Base-by-base conservation (phyloP, 2,329 filamentous ascomycete species). In the Phaeosphaeria sp. region DNA sequence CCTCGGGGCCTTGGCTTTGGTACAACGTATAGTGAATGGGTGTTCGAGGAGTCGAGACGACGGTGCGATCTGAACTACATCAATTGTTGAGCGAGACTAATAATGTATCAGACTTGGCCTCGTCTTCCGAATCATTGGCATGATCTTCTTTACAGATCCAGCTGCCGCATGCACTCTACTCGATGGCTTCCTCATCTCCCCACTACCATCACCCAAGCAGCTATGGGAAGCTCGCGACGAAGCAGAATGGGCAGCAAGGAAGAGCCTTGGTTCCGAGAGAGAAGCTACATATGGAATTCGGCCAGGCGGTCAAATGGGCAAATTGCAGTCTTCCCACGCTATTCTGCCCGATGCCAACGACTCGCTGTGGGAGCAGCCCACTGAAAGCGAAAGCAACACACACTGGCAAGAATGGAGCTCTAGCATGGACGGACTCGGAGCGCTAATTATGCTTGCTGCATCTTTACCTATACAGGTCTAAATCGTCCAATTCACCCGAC, bases 381-480 rank as follows among this genome's bases (percentile, higher is more conserved):
- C 33, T 51, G 55, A 68, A 61, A 43, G 9, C 36, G 45, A 25
- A 11, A 66, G 55, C 21, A 62, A 22, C 49, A 72, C 58, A 22
- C 72, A 67, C 59, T 82, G 79, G 80, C 74, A 79, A 55, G 78
- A 81, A 56, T 82, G 80, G 80, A 81, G 78, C 53, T 70, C 75
- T 5, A 79, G 78, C 3, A 81, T 81, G 76, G 80, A 82, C 75
- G 74, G 74, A 27, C 66, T 83, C 60, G 80, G 80, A 15, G 75
- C 73, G 2, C 68, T 83, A 58, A 71, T 82, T 18, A 78, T 82
- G 78, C 76, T 82, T 67, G 77, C 78, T 69, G 79, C 80, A 66
- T 78, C 77, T 53, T 51, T 71, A 45, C 43, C 43, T 22, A 44
- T 43, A 18, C n/a, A 43, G 3, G 40, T 43, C 3, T 43, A 43